These are phyloP conservation scores for Laguncularia racemosa DNA, from an alignment of 345 rosid genomes.

Conservation along the genomic window DNA sequence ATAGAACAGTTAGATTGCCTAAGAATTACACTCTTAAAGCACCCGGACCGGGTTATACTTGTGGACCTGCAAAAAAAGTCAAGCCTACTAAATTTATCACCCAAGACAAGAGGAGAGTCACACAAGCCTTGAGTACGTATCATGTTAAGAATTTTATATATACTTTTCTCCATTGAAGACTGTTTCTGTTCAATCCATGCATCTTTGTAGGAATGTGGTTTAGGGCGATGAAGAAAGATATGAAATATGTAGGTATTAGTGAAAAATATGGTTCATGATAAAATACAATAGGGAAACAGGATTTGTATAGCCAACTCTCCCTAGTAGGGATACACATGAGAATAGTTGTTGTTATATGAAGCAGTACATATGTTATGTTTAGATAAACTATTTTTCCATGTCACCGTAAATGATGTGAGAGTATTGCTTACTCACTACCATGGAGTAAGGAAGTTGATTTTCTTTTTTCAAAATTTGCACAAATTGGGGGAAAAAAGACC, in stretches of 20 bases:
- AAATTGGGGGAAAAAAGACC: too few species aligned
- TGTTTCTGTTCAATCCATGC: not conserved
- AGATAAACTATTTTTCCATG: too few species aligned
- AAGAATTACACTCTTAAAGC: conserved; percentile 61
- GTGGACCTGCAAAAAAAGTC: conserved; percentile 58
- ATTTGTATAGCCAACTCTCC: too few species aligned
- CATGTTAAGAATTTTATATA: not conserved
- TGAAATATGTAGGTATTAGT: not conserved
- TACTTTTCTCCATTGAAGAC: not conserved
- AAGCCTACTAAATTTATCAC: conserved; percentile 38
- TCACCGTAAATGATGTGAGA: too few species aligned
- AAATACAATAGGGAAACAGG: too few species aligned
- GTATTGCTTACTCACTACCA: too few species aligned
- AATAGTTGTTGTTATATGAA: too few species aligned
- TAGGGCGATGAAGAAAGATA: too few species aligned
- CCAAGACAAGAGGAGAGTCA: conserved; percentile 60
- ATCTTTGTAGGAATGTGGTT: not conserved
- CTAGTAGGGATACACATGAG: too few species aligned
- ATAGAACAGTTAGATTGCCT: conserved; percentile 65
- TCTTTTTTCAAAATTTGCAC: not conserved
- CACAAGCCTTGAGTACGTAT: conserved; percentile 79
- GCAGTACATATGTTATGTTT: too few species aligned
- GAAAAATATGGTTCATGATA: not conserved
- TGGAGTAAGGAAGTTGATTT: not conserved
- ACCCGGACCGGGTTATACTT: conserved; percentile 90